These are phyloP conservation scores for Xylaria sp. DNA, from an alignment of 2,329 filamentous ascomycete genomes.

Conservation along the genomic window DNA sequence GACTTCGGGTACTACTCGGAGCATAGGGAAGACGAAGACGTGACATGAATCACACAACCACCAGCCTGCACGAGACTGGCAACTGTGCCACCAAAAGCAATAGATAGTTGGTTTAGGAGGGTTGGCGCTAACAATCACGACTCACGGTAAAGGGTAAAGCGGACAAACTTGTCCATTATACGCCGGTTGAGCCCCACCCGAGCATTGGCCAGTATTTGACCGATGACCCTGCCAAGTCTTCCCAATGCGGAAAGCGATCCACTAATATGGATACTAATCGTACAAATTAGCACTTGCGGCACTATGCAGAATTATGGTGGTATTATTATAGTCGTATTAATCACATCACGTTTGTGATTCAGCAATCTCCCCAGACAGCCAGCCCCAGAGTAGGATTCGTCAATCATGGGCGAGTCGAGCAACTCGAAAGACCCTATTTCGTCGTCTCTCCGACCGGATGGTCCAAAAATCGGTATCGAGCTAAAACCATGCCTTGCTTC, in stretches of 20 bases:
- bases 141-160: too few relatives aligned
- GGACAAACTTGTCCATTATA: not conserved
- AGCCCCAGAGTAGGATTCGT: not conserved
- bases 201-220: not conserved
- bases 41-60: not conserved
- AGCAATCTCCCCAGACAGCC: not conserved
- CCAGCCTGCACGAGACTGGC: constrained; percentile 5
- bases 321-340: not conserved
- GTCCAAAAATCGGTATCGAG: not conserved
- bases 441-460: constrained; percentile 1
- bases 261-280: not conserved
- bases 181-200: not conserved
- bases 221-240: not conserved
- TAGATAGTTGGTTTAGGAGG: constrained; percentile 1
- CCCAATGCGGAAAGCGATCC: not conserved
- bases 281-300: not conserved
- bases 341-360: not conserved
- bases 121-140: not conserved
- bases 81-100: constrained; percentile 14
- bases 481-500: constrained; percentile 9
- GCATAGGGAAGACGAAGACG: not conserved
- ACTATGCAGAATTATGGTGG: not conserved
- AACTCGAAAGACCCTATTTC: not conserved
- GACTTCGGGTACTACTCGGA: not conserved
- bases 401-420: not conserved